These are phyloP conservation scores for Myxozyma nipponensis DNA, from an alignment of 805 yeast genomes.

Conservation along the genomic window DNA sequence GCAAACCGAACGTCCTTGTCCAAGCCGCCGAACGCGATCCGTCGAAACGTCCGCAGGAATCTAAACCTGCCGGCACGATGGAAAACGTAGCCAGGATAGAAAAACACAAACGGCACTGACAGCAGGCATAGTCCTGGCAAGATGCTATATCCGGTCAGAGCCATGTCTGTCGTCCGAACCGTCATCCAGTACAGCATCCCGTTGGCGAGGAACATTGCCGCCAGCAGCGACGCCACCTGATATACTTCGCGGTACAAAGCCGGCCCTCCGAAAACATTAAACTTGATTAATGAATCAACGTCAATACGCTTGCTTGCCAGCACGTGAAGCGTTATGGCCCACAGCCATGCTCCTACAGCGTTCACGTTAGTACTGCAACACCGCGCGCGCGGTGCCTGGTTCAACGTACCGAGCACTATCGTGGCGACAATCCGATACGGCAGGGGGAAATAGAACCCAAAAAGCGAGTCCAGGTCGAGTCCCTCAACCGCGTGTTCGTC, in stretches of 20 bases:
- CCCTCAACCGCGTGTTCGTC: not conserved
- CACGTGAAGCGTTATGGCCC: slow-evolving; percentile 34
- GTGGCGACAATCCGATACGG: slow-evolving; percentile 42
- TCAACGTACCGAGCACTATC: slow-evolving; percentile 23
- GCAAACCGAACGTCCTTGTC: slow-evolving; percentile 58
- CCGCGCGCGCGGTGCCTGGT: too few relatives aligned
- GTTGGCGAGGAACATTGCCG: slow-evolving; percentile 30
- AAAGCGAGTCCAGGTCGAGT: slow-evolving; percentile 12
- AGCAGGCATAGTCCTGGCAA: slow-evolving; percentile 43
- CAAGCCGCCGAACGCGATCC: slow-evolving; percentile 58
- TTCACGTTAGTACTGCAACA: not conserved
- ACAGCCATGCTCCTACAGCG: slow-evolving; percentile 37
- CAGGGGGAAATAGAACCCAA: slow-evolving; percentile 44
- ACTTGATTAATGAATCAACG: slow-evolving; percentile 29
- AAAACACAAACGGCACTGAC: slow-evolving; percentile 37
- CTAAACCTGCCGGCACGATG: slow-evolving; percentile 41
- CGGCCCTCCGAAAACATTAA: slow-evolving; percentile 9
- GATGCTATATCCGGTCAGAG: slow-evolving; percentile 35
- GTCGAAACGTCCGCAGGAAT: slow-evolving; percentile 41
- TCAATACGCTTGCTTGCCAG: slow-evolving; percentile 32
- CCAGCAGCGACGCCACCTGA: slow-evolving; percentile 35
- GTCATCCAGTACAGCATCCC: slow-evolving; percentile 35
- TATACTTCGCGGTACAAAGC: slow-evolving; percentile 39
- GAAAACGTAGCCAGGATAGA: slow-evolving; percentile 42
- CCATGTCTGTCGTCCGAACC: slow-evolving; percentile 28